Evolutionary conservation across 345 rosid species (phyloP).

Genomic region (Capsella bursapastoris): DNA sequence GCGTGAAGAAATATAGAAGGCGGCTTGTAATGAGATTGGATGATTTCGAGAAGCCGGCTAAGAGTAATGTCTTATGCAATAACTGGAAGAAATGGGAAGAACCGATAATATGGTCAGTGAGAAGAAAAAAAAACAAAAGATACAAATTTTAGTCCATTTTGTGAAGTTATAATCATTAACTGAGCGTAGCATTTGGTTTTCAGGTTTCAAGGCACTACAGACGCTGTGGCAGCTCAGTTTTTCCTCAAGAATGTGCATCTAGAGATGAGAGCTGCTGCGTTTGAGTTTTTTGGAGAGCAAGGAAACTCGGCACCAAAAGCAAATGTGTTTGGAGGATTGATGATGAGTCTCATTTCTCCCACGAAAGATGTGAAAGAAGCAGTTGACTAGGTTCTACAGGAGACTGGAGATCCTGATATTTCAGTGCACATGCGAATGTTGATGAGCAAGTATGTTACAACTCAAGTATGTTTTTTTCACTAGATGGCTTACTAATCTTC

Average conservation of each 20-base stretch:
- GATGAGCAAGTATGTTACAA: conserved; percentile 64
- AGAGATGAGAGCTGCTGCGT: conserved; percentile 78
- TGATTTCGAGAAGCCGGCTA: conserved; percentile 88
- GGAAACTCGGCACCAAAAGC: conserved; percentile 61
- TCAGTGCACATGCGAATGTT: conserved; percentile 95
- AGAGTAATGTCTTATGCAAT: conserved; percentile 79
- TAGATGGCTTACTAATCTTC: background rate
- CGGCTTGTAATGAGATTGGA: conserved; percentile 84
- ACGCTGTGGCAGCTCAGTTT: conserved; percentile 93
- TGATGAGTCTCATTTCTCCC: conserved; percentile 83
- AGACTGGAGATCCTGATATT: conserved; percentile 74
- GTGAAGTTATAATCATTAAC: conserved; percentile 17
- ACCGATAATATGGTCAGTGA: conserved; percentile 82
- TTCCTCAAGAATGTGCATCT: conserved; percentile 86
- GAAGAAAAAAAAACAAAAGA: background rate
- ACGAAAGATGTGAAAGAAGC: conserved; percentile 79
- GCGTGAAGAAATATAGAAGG: conserved; percentile 61
- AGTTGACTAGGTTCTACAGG: conserved; percentile 71
- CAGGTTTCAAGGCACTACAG: conserved; percentile 97
- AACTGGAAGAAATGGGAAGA: conserved; percentile 91
- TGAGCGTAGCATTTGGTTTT: conserved; percentile 27
- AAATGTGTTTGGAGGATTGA: conserved; percentile 91
- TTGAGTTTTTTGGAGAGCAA: conserved; percentile 68
- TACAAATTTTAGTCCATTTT: background rate
- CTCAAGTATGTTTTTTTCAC: background rate